Base-by-base conservation (phyloP, 805 yeast genomes). In the Starmerella sirachaensis region DNA sequence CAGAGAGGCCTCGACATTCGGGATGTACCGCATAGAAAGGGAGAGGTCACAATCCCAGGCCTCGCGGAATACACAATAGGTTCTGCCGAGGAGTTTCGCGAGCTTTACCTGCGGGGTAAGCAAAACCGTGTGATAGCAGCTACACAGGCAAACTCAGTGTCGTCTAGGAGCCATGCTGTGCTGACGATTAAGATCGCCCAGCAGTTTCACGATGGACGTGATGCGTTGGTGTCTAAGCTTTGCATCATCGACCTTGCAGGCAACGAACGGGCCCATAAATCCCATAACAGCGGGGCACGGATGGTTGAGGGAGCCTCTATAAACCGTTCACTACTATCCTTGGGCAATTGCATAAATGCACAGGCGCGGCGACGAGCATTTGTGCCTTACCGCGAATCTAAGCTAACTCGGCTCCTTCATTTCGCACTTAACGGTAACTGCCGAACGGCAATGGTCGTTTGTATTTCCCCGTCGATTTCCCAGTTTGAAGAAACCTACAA, bases 401-500 rank as follows among this genome's bases (percentile, higher is more conserved):
- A 86, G 52, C 64, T 88, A 37, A 88, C 97, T 0, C 62, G 97
- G 47, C 63, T 88, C 34, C 66, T 88, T 39, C 84, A 86, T 55
- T 84, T 82, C 54, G 85, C 95, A 0, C 62, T 88, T 11, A 95
- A 95, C 3, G 96, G 96, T 0, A 83, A 84, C 54, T 88, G 97
- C 59, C 79, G 81, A 55, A 88, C 97, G 0, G 86, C 84, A 4
- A 88, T 88, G 97, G 82, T 88, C 47, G 96, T 85, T 2, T 88
- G 97, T 59, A 71, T 88, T 3, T 78, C 93, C 4, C 96, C 96
- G 0, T 79, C 85, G 42, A 72, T 81, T 21, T 68, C 65, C 30
- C 96, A 88, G 57, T 85, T 84, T 56, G 97, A 88, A 53, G 97
- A 88, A 54, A 86, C 97, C 1, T 63, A 82, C 36, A 88, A 88